Base-by-base conservation (phyloP, 2,329 filamentous ascomycete genomes). In the Aspergillus ruber region DNA sequence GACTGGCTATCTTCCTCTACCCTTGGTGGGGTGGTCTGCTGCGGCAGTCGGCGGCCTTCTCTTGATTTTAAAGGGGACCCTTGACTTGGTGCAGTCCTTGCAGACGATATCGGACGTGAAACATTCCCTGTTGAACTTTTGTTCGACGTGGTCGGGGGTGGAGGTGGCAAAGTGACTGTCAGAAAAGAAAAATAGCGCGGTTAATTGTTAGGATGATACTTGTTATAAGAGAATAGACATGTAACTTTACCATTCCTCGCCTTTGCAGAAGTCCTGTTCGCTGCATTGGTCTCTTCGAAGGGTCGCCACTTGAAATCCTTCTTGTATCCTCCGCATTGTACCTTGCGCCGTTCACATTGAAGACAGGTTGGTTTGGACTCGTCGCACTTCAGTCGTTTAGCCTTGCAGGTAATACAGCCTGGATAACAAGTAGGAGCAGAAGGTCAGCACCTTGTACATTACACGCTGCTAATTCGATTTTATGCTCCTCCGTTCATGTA, bases 271-370 rank as follows among this genome's bases (percentile, higher is more conserved):
- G 51, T 52, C 35, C 66, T 72, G 27, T 61, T 57, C 9, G 60
- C 67, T 52, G 82, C 74, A 46, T 70, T 81, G 42, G 79, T 75
- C 54, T 86, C 83, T 59, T 84, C 82, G 56, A 86, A 86, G 0
- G 82, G 77, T 45, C 82, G 74, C 84, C 84, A 88, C 73, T 87
- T 86, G 70, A 86, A 87, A 63, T 85, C 81, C 63, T 85, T 88
- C 65, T 82, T 85, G 68, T 87, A 88, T 32, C 84, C 84, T 49
- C 83, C 84, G 61, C 84, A 88, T 3, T 71, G 63, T 18, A 87
- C 83, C 52, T 78, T 81, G 45, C 84, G 75, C 56, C 79, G 80
- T 41, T 80, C 73, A 61, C 84, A 86, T 69, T 86, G 83, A 49
- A 80, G 73, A 58, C 84, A 86, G 18, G 74, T 76, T 0, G 84